Evolutionary conservation across 2,329 filamentous ascomycete species (phyloP).

Genomic region (Fonsecaea pugnacius): DNA sequence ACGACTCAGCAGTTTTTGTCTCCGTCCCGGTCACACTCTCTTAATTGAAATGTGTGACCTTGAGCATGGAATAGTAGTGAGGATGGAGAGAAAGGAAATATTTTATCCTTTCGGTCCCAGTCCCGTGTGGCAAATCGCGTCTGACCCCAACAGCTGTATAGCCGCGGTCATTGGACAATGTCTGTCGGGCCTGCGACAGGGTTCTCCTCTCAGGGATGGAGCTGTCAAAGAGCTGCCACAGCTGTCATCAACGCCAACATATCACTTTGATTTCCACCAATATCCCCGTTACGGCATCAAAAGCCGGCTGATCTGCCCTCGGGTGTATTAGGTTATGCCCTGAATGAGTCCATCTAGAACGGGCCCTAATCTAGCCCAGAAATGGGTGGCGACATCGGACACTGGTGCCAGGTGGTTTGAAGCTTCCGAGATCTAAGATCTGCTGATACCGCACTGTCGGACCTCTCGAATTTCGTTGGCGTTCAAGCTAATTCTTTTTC

Average conservation of each 20-base stretch:
- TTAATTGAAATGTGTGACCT: too few species aligned
- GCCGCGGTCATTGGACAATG: too few species aligned
- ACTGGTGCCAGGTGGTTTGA: neutral
- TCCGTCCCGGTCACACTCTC: too few species aligned
- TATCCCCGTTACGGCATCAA: neutral
- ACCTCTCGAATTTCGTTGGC: neutral
- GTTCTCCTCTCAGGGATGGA: neutral
- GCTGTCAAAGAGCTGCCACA: neutral
- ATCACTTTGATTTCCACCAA: neutral
- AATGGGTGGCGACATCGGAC: neutral
- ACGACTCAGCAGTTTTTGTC: too few species aligned
- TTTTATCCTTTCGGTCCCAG: too few species aligned
- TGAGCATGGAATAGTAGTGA: too few species aligned
- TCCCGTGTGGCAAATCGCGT: too few species aligned
- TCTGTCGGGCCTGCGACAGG: neutral
- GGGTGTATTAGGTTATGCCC: neutral
- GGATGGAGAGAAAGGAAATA: too few species aligned
- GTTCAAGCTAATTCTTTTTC: neutral
- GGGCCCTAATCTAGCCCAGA: neutral
- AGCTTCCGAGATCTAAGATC: neutral
- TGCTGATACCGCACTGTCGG: neutral
- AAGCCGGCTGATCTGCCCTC: neutral
- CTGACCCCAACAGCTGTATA: too few species aligned
- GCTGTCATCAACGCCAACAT: too few species aligned
- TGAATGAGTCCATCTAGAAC: neutral